A percentile compares a stretch with the other conserved stretches of the same genome.
phyloP scores from a whole-genome alignment of 2,329 filamentous ascomycete genomes.

The Trichoderma asperellum region DNA sequence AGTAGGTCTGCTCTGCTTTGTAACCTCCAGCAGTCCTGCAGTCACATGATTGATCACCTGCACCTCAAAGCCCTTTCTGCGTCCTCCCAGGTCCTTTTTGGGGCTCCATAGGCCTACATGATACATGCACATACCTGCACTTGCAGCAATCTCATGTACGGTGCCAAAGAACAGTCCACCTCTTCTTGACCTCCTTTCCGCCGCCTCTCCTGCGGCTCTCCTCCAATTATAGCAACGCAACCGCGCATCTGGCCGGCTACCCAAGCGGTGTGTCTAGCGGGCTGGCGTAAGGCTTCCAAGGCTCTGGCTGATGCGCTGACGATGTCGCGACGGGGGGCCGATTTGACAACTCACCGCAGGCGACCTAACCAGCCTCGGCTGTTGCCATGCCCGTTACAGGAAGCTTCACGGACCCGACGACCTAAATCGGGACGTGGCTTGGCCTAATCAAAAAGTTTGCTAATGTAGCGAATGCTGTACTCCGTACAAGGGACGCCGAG shows the following conservation, averaged over 20 bases:
- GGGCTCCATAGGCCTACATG: conserved; percentile 2
- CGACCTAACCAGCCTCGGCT: conserved; percentile 16
- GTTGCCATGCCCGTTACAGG: conserved; percentile 7
- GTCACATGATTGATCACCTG: conserved; percentile 30
- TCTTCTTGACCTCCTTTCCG: conserved; percentile 22
- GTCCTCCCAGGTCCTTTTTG: conserved; percentile 9
- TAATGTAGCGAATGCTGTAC: background rate
- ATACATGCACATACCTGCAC: background rate
- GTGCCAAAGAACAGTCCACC: background rate
- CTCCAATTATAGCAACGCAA: conserved; percentile 19
- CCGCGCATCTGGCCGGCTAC: background rate
- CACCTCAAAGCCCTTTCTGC: conserved; percentile 8
- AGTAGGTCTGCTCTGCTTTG: background rate
- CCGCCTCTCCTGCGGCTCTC: conserved; percentile 6
- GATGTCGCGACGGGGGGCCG: conserved; percentile 10
- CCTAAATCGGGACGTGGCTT: conserved; percentile 24
- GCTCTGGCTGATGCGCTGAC: conserved; percentile 22
- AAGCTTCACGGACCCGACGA: background rate
- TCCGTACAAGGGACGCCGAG: background rate
- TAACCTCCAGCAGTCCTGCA: background rate
- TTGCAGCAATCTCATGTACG: conserved; percentile 5
- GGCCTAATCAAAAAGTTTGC: conserved; percentile 12
- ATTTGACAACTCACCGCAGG: conserved; percentile 25
- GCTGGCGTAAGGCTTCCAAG: conserved; percentile 19
- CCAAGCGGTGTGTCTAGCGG: conserved; percentile 28